Evolutionary conservation across 148 eudicot genomes (phyloP).

Genomic region (Camellia lanceoleosa): DNA sequence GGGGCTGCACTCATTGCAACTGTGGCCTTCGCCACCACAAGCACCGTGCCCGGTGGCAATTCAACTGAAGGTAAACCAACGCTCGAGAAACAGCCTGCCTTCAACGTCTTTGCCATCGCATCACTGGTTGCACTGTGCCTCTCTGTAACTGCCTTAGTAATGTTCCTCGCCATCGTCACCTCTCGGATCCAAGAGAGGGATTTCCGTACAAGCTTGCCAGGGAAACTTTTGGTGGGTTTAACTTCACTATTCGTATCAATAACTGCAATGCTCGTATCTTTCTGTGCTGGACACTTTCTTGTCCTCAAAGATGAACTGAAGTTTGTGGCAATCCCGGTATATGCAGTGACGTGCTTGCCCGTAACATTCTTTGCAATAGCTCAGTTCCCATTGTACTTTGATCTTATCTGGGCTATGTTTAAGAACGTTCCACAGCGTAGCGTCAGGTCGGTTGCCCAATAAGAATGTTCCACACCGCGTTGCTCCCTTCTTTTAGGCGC

Average conservation of each 20-base stretch:
- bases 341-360: slow-evolving; percentile 17
- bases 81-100: slow-evolving; percentile 7
- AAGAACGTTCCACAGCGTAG: slow-evolving; percentile 16
- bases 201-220: slow-evolving; percentile 13
- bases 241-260: slow-evolving; percentile 18
- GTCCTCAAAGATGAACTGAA: background rate
- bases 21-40: background rate
- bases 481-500: too few species aligned
- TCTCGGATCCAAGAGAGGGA: slow-evolving; percentile 19
- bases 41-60: background rate
- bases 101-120: slow-evolving; percentile 18
- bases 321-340: slow-evolving; percentile 11
- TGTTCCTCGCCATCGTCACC: slow-evolving; percentile 22
- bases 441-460: background rate
- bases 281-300: too few species aligned
- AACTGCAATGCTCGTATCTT: background rate
- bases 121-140: slow-evolving; percentile 17
- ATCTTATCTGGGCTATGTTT: slow-evolving; percentile 15
- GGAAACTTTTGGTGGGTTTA: slow-evolving; percentile 17
- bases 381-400: slow-evolving; percentile 20
- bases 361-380: slow-evolving; percentile 22
- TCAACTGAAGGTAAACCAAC: background rate
- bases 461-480: too few species aligned
- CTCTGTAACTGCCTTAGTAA: slow-evolving; percentile 18
- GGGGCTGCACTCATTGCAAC: slow-evolving; percentile 9